Evolutionary conservation across 352 stramenopile species (phyloP).

Genomic region (Globisporangium middletonii): DNA sequence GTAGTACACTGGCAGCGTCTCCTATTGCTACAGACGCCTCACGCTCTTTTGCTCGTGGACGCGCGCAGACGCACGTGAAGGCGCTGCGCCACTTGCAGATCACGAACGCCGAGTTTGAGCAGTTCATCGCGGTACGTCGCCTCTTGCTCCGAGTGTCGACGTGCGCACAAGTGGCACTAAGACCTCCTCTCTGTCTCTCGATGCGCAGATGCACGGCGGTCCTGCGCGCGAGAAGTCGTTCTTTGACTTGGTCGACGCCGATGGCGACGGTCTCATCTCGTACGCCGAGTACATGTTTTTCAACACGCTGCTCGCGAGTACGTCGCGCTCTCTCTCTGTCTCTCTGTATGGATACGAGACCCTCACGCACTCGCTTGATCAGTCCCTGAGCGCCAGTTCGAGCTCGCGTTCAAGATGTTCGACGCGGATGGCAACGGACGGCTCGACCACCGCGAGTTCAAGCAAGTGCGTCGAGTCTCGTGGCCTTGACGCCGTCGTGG

Average conservation of each 20-base stretch:
- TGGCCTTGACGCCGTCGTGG: not conserved
- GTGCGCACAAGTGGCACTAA: too few species aligned
- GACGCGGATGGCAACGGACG: conserved; percentile 75
- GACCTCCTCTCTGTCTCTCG: not conserved
- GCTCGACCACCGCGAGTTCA: conserved; percentile 82
- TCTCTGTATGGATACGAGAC: not conserved
- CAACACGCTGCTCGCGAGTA: conserved; percentile 80
- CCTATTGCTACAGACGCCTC: not conserved
- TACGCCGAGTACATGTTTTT: conserved; percentile 90
- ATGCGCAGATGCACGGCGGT: conserved; percentile 41
- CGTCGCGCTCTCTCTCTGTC: conserved; percentile 11
- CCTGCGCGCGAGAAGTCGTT: conserved; percentile 63
- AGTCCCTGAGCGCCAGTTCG: conserved; percentile 84
- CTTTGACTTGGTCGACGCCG: conserved; percentile 80
- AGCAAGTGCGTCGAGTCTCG: conserved; percentile 39
- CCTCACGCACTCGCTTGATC: not conserved
- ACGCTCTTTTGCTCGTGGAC: not conserved
- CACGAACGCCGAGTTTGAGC: conserved; percentile 78
- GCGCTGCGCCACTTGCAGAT: conserved; percentile 65
- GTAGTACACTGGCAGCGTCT: not conserved
- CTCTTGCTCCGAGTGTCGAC: not conserved
- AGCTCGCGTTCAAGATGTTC: conserved; percentile 90
- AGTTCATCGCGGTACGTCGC: conserved; percentile 48
- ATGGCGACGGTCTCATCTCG: conserved; percentile 84
- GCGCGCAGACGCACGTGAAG: conserved; percentile 64